Evolutionary conservation across 768 basidiomycete genomes (phyloP).

Genomic region (Lyophyllum semitale): DNA sequence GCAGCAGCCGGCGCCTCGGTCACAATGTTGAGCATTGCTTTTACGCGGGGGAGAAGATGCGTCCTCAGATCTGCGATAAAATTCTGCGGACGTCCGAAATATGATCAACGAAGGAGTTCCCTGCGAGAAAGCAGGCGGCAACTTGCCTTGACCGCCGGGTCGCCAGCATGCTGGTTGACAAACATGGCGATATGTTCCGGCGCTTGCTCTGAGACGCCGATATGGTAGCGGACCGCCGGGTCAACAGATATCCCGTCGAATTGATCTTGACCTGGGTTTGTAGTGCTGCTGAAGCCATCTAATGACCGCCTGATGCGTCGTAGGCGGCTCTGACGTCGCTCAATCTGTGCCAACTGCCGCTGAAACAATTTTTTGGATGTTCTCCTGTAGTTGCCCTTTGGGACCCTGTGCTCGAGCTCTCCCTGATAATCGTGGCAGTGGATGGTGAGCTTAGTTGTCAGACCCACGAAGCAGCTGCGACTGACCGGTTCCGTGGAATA

Average conservation of each 20-base stretch:
- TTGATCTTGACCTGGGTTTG: neutral
- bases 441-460: too few species aligned
- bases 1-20: too few species aligned
- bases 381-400: neutral
- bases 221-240: neutral
- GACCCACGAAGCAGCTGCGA: neutral
- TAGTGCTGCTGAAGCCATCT: neutral
- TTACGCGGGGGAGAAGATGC: neutral
- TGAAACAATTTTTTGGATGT: neutral
- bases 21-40: too few species aligned
- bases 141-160: neutral
- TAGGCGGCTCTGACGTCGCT: neutral
- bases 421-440: neutral
- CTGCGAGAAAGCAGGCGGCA: neutral
- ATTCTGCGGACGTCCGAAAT: neutral
- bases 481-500: conserved; percentile 33
- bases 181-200: neutral
- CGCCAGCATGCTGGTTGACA: neutral
- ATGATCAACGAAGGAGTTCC: neutral
- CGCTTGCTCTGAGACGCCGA: neutral
- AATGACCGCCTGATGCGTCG: neutral
- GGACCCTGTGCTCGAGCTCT: conserved; percentile 3
- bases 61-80: neutral
- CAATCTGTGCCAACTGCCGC: neutral
- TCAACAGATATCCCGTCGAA: neutral